Evolutionary conservation across 2,329 filamentous ascomycete genomes (phyloP), one percentile per base, ranked within the genome.

Genomic region (Xylariomycetidae sp.): DNA sequence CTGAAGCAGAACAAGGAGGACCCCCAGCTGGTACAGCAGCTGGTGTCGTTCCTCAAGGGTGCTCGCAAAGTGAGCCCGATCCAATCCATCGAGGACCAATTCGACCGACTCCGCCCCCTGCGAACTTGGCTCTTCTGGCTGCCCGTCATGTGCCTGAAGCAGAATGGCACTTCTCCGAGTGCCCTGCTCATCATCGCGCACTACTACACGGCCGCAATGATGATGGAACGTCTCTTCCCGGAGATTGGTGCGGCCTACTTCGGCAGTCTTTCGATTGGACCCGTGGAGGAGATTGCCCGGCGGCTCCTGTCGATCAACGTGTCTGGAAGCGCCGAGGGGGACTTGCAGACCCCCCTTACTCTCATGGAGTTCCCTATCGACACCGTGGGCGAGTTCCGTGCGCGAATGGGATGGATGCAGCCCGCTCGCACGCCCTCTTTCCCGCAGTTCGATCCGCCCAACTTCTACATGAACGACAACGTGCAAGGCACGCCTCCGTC

Each of bases 91-190:
- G 82, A 86, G 43, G 80, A 93, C 54, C 86, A 94, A 53, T 96
- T 95, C 56, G 83, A 88, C 52, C 84, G 89, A 44, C 76, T 96
- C 9, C 89, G 93, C 44, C 82, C 86, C 8, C 73, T 98, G 38
- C 76, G 89, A 35, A 85, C 85, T 48, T 95, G 90, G 88, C 75
- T 96, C 12, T 95, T 96, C 63, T 96, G 90, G 88, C 77, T 95
- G 35, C 92, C 92, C 1, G 80, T 95, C 20, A 79, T 80, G 46
- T 82, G 89, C 49, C 72, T 95, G 17, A 82, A 90, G 55, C 78
- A 80, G 44, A 83, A 81, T 29, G 78, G 82, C 31, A 76, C 77
- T 22, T 87, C 90, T 45, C 74, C 85, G 16, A 85, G 77, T 39
- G 82, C 87, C 1, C 70, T 95, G 46, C 71, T 94, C 32, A 80